These are phyloP conservation scores for Cinnamomum micranthum DNA, from an alignment of 164 flowering plant genomes.

Conservation along the genomic window DNA sequence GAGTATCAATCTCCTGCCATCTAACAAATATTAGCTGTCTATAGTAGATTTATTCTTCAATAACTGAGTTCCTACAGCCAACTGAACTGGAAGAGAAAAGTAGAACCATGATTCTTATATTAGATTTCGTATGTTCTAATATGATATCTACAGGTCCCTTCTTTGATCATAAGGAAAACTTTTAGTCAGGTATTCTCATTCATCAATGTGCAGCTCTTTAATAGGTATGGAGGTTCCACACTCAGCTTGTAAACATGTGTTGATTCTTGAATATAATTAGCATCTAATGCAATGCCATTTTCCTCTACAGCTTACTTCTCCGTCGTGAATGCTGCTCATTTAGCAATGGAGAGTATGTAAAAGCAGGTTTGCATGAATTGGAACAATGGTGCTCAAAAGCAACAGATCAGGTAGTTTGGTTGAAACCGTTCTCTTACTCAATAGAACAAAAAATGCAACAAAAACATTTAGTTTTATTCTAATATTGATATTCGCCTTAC, in stretches of 20 bases:
- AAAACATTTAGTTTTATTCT: neutral
- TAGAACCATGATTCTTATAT: neutral
- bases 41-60: neutral
- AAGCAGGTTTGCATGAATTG: slow-evolving; percentile 70
- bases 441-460: neutral
- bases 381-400: slow-evolving; percentile 75
- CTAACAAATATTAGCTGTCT: neutral
- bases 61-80: neutral
- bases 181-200: slow-evolving; percentile 72
- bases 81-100: neutral
- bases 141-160: slow-evolving; percentile 50
- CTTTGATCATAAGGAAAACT: slow-evolving; percentile 57
- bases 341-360: slow-evolving; percentile 82
- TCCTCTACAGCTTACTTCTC: slow-evolving; percentile 51
- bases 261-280: too few relatives aligned
- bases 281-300: neutral
- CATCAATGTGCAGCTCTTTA: slow-evolving; percentile 78
- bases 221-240: slow-evolving; percentile 39
- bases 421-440: neutral
- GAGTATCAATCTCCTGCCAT: neutral
- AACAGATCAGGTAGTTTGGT: slow-evolving; percentile 42
- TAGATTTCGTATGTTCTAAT: neutral
- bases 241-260: neutral
- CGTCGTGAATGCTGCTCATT: slow-evolving; percentile 90
- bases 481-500: slow-evolving; percentile 12